Base-by-base conservation (phyloP, 306 rosid species). In the Fragaria nilgerrensis region DNA sequence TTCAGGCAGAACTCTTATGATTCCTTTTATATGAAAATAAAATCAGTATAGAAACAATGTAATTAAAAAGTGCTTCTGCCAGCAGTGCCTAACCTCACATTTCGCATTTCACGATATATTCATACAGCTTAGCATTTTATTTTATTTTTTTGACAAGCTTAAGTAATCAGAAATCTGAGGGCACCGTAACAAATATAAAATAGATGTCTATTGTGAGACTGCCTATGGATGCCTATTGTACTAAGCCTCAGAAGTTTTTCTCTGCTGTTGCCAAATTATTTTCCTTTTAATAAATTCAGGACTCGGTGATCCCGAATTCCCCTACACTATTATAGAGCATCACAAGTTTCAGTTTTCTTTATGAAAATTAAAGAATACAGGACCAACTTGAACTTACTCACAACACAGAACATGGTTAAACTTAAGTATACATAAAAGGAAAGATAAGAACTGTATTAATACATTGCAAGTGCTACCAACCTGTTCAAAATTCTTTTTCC, bases 401-500 rank as follows among this genome's bases (percentile, higher is more conserved):
- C 12, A 59, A 62, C 7, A 37, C 56, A 16, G 27, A 27, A 39
- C 19, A 6, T 32, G 44, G 32, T 10, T 45, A 29, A 45, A 44
- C 1, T 45, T 25, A 44, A 61, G 20, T 20, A 36, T 62, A 36
- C 11, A 12, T 27, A 23, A 9, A 36, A 50, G 19, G 23, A 32
- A 20, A 66, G 39, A 20, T 52, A 50, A n/a, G 44, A 59, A 25
- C 20, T 44, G n/a, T n/a, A 44, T 27, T 74, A 7, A 44, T 5
- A 6, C 2, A 61, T 44, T 3, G n/a, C 7, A 74, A 59, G 12
- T 72, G 23, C 44, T 32, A 81, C 90, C 50, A 8, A 96, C 99
- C 99, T 96, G 99, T 78, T 96, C 99, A 75, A 93, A 96, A 81
- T 96, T 96, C 87, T 85, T 96, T 58, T 92, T 87, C 55, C 93